Base-by-base conservation (phyloP, 495 filamentous ascomycete species). In the Penicillium manginii region DNA sequence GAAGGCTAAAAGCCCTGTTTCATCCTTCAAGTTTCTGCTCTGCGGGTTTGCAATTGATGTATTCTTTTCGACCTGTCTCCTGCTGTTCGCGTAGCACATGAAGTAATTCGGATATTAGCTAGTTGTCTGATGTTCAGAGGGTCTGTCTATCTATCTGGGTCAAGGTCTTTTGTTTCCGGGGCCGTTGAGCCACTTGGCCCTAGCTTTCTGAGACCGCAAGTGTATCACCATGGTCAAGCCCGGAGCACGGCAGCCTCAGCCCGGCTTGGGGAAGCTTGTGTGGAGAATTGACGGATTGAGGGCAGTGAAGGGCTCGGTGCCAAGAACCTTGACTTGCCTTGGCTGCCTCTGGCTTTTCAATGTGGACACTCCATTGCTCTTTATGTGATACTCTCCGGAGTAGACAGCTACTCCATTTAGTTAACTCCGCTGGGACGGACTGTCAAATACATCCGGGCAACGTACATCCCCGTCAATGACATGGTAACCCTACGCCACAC, bases 211-310 rank as follows among this genome's bases (percentile, higher is more conserved):
- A 39, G 11, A 39, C 15, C 15, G 15, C 15, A 39, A 39, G 15
- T 39, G 35, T 39, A 39, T 39, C 35, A 39, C 15, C 12, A n/a
- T 39, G 9, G 35, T n/a, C 35, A 39, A 39, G 35, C 35, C 3
- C 35, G 8, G 1, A 5, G 9, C 6, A 8, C 26, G 26, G 33
- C 35, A 11, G 22, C 32, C 51, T 22, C n/a, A n/a, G 6, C 7
- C 39, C 31, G 39, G 26, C 32, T 53, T 53, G 51, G 51, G n/a
- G 10, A 32, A 33, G 17, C 19, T 31, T 51, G 48, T 33, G 26
- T 33, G 22, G 43, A n/a, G 43, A 37, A 57, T 17, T 1, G 9
- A 18, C 14, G 26, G 26, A 29, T 29, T 29, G 26, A 29, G 9
- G 26, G 26, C 26, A 7, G 26, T 29, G 26, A 29, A 29, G 26